These are phyloP conservation scores for Talaromyces verruculosus DNA, from an alignment of 2,329 filamentous ascomycete genomes.

Conservation along the genomic window DNA sequence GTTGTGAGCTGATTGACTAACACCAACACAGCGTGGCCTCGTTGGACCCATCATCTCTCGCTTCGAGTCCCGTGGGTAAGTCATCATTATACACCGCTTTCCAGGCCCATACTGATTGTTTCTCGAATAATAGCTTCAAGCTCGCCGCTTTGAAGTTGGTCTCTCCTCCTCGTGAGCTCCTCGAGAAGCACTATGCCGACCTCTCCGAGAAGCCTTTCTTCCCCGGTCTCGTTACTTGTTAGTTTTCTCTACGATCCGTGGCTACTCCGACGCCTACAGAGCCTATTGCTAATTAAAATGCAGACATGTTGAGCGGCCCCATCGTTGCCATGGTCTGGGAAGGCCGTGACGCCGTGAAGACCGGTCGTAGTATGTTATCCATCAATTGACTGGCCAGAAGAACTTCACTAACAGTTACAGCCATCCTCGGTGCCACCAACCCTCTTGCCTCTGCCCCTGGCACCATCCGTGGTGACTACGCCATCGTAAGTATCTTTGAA, in stretches of 20 bases:
- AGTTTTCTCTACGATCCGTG: conserved; percentile 37
- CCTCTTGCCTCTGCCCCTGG: conserved; percentile 89
- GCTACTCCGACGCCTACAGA: neutral
- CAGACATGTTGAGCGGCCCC: conserved; percentile 95
- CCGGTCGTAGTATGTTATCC: conserved; percentile 73
- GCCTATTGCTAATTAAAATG: conserved; percentile 6
- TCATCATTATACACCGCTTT: conserved; percentile 23
- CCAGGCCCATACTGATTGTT: neutral
- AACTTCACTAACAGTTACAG: conserved; percentile 43
- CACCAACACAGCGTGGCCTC: conserved; percentile 74
- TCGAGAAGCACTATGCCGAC: conserved; percentile 97
- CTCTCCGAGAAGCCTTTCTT: conserved; percentile 96
- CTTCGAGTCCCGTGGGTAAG: conserved; percentile 93
- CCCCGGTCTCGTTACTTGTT: conserved; percentile 87
- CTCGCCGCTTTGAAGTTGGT: conserved; percentile 96
- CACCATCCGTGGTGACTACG: conserved; percentile 95
- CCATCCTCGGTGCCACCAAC: conserved; percentile 98
- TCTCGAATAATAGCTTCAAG: conserved; percentile 71
- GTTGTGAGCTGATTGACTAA: conserved; percentile 28
- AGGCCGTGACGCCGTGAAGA: conserved; percentile 98
- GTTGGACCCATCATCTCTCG: conserved; percentile 95
- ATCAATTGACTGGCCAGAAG: conserved; percentile 14
- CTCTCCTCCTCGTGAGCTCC: conserved; percentile 86
- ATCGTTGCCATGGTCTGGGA: conserved; percentile 99
- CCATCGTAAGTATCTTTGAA: conserved; percentile 57